Base-by-base conservation (phyloP, 164 flowering plant species). In the Vitis cinerea region DNA sequence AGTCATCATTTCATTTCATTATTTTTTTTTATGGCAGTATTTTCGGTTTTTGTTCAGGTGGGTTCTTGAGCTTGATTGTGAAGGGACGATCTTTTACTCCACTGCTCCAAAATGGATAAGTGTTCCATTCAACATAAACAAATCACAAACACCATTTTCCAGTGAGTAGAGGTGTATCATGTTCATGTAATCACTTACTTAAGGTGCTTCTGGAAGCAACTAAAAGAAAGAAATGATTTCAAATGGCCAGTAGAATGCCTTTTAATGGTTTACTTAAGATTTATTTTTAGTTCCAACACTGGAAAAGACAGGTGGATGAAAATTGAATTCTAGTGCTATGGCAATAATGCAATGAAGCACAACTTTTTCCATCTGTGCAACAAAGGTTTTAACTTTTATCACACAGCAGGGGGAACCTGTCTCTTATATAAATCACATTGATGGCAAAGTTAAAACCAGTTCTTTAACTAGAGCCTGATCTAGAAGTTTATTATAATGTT, bases 51-150 rank as follows among this genome's bases (percentile, higher is more conserved):
- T 60, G 19, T 74, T 61, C 72, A 94, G 99, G 99, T 94, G 99
- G 99, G 69, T 83, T 59, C 96, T 94, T 79, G 98, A 94, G 77
- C 93, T 94, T 77, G 99, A 94, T 75, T 74, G 66, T 65, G 97
- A 90, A 73, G 99, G 95, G 71, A 80, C 85, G 63, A 76, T 87
- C 68, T 88, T 88, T 76, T 94, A 94, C 79, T 88, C 98, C 44
- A 92, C 99, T 56, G 92, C 91, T 13, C 99, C 99, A 56, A 74
- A 55, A 51, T 94, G 99, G 99, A 80, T 88, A 66, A 68, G 30
- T 37, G 77, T 65, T 8, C 69, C 85, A 58, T 19, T 14, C 13
- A 51, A 69, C 50, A 17, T 47, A 48, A 48, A 69, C 14, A 80
- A 81, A 49, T 64, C 65, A 47, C 65, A 44, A n/a, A 64, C 65